Conservation (phyloP, 2,329 filamentous ascomycete species). For the Exophiala sp. region DNA sequence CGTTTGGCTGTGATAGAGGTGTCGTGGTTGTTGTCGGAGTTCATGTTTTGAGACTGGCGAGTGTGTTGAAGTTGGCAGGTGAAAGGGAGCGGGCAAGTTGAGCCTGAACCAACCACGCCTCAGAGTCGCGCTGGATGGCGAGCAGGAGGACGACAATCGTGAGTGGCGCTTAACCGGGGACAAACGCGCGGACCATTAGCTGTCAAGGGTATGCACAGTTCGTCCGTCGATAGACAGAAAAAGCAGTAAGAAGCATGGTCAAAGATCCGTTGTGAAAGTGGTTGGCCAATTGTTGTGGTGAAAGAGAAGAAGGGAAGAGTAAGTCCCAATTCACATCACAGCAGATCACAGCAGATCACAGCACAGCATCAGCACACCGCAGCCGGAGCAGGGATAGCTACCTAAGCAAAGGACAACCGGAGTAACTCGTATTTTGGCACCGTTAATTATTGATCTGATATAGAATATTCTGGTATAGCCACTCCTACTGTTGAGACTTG, state of each 20-base stretch:
- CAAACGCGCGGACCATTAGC: slow-evolving; percentile 2
- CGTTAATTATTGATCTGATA: no score
- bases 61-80: slow-evolving; percentile 3
- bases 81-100: slow-evolving; percentile 2
- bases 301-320: neutral
- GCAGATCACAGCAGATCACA: slow-evolving; percentile 4
- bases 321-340: neutral
- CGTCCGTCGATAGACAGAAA: neutral
- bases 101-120: neutral
- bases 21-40: slow-evolving; percentile 17
- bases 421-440: no score
- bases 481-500: no score
- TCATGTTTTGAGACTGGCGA: slow-evolving; percentile 18
- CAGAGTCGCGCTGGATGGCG: neutral
- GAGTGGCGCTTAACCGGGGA: slow-evolving; percentile 2
- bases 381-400: neutral
- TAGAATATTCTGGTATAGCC: no score
- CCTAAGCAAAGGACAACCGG: neutral
- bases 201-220: neutral
- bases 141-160: slow-evolving; percentile 1
- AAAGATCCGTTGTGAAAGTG: neutral
- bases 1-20: slow-evolving; percentile 19
- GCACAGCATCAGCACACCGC: neutral
- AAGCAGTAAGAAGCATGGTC: slow-evolving; percentile 1
- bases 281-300: neutral